These are phyloP conservation scores for Entomortierella parvispora DNA, from an alignment of 192 early-diverging fungal species.

Conservation along the genomic window DNA sequence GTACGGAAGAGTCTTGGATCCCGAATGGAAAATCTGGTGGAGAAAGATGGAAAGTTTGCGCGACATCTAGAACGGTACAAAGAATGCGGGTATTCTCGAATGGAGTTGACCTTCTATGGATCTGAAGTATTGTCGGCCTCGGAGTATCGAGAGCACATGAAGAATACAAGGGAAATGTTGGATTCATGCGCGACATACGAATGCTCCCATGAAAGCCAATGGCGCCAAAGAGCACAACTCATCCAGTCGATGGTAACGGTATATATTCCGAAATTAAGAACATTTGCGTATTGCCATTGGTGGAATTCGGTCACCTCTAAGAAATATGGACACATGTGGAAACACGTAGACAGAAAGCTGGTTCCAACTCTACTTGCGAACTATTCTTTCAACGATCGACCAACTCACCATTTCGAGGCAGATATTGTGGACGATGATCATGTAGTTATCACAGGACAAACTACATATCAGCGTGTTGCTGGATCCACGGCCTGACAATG, in stretches of 20 bases:
- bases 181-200: too few species aligned
- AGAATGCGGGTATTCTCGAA: too few species aligned
- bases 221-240: too few species aligned
- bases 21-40: neutral
- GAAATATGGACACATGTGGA: neutral
- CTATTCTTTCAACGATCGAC: neutral
- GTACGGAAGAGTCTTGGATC: neutral
- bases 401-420: neutral
- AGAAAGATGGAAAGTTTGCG: neutral
- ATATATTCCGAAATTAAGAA: too few species aligned
- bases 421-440: neutral
- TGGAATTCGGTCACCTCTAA: neutral
- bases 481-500: neutral
- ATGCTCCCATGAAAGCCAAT: too few species aligned
- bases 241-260: too few species aligned
- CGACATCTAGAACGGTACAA: too few species aligned
- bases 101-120: too few species aligned
- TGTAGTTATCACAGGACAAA: too few species aligned
- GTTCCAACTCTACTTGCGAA: neutral
- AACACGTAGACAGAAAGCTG: neutral
- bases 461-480: neutral
- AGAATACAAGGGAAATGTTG: too few species aligned
- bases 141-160: too few species aligned
- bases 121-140: too few species aligned
- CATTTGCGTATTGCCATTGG: conserved; percentile 1